Base-by-base conservation (phyloP, 164 flowering plant genomes). In the Tetrastigma voinierianum region DNA sequence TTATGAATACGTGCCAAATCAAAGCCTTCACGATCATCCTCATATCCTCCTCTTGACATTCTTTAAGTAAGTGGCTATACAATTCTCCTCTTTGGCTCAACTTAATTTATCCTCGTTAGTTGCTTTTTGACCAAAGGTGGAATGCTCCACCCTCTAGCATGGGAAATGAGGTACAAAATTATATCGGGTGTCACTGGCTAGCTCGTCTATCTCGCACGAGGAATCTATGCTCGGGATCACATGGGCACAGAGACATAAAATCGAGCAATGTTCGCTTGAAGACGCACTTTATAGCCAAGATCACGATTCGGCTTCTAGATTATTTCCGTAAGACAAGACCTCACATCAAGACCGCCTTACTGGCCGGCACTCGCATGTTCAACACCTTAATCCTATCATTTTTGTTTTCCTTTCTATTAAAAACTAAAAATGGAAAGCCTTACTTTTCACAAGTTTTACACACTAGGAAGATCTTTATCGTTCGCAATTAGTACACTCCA, bases 281-380 rank as follows among this genome's bases (percentile, higher is more conserved):
- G 80, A 87, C 40, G 81, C n/a, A 90, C 32, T 81, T 78, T 24
- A 74, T 92, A 8, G n/a, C n/a, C n/a, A 90, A 86, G 67, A 87
- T 90, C 70, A 90, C 96, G 96, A 90, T 82, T 88, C 87, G 96
- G 61, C 91, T 88, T 49, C 86, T 44, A 76, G 96, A 56, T 75
- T 80, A 4, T 84, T 88, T 72, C 87, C 93, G 0, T 84, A 81
- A 57, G 91, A 88, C 68, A 76, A 77, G 69, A 76, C 86, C n/a
- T 51, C 96, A 90, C 63, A 66, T 88, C 69, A 82, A 78, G 79
- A 88, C 93, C 32, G 87, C 75, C 48, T n/a, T n/a, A n/a, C 75
- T 90, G 53, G 96, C 93, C 15, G 96, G 96, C 45, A 90, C 93
- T 57, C 68, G 93, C 88, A 76, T 83, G 91, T 58, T 51, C 49